Evolutionary conservation across 2,329 filamentous ascomycete species (phyloP).

Genomic region (Hymenoscyphus infarciens): DNA sequence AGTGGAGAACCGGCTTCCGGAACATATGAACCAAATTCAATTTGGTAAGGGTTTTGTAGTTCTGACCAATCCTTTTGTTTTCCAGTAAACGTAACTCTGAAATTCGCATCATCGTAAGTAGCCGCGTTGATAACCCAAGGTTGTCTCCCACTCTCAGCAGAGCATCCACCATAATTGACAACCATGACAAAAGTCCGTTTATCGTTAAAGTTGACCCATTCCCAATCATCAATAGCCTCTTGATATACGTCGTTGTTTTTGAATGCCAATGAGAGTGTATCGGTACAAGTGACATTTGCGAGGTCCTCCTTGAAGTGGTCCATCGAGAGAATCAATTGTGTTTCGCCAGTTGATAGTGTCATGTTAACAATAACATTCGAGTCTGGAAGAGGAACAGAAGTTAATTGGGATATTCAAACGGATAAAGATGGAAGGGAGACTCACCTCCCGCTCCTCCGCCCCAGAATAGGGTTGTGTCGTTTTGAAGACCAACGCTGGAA

Average conservation of each 20-base stretch:
- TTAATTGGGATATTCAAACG: no score
- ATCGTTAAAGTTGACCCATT: slow-evolving; percentile 13
- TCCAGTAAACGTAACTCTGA: slow-evolving; percentile 12
- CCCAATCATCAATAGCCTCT: slow-evolving; percentile 12
- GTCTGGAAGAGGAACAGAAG: neutral
- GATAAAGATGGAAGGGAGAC: neutral
- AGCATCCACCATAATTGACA: slow-evolving; percentile 13
- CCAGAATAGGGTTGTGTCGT: slow-evolving; percentile 10
- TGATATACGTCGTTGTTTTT: slow-evolving; percentile 3
- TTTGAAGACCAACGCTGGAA: neutral
- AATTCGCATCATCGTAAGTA: slow-evolving; percentile 5
- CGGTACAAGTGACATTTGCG: slow-evolving; percentile 7
- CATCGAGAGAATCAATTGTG: slow-evolving; percentile 14
- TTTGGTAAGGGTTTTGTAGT: neutral
- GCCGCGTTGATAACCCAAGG: slow-evolving; percentile 12
- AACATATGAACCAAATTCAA: no score
- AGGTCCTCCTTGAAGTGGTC: slow-evolving; percentile 12
- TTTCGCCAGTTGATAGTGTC: slow-evolving; percentile 11
- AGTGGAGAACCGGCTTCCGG: no score
- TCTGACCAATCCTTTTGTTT: slow-evolving; percentile 8
- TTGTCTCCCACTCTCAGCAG: slow-evolving; percentile 4
- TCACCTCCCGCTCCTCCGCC: slow-evolving; percentile 2
- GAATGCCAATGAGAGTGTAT: slow-evolving; percentile 9
- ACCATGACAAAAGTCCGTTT: slow-evolving; percentile 13
- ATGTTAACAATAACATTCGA: slow-evolving; percentile 12